Percentiles rank a stretch among this genome's conserved stretches.
phyloP scores from a whole-genome alignment of 1,284 basidiomycete species.

The Sanguinoderma infundibulare region DNA sequence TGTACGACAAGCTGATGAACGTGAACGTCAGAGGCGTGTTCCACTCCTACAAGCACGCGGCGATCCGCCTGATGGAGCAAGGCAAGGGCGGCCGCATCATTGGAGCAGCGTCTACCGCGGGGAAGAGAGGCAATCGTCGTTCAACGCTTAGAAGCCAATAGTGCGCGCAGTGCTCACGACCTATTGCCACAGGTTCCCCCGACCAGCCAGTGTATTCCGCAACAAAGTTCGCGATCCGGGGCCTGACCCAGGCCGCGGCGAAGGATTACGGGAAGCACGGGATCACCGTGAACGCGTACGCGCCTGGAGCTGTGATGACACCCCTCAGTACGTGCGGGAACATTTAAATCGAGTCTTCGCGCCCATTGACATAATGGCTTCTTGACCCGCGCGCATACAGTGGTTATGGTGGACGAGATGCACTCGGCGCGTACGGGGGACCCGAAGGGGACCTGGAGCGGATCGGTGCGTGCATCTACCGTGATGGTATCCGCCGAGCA shows the following conservation, averaged over 20 bases:
- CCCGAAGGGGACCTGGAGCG: slow-evolving; percentile 48
- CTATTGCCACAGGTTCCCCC: slow-evolving; percentile 4
- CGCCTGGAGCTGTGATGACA: slow-evolving; percentile 28
- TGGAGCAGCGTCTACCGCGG: slow-evolving; percentile 34
- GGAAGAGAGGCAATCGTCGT: slow-evolving; percentile 27
- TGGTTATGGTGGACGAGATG: slow-evolving; percentile 19
- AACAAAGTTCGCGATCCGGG: slow-evolving; percentile 30
- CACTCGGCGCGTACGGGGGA: slow-evolving; percentile 29
- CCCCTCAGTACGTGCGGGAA: slow-evolving; percentile 21
- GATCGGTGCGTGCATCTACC: slow-evolving; percentile 41
- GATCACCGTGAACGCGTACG: slow-evolving; percentile 30
- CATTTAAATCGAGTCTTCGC: too few relatives aligned
- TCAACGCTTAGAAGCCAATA: neutral
- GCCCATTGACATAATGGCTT: too few relatives aligned
- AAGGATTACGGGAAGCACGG: slow-evolving; percentile 29
- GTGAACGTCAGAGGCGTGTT: slow-evolving; percentile 40
- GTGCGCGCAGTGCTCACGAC: too few relatives aligned
- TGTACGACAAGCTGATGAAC: slow-evolving; percentile 32
- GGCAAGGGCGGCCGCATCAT: slow-evolving; percentile 41
- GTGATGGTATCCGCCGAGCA: neutral
- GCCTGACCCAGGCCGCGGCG: slow-evolving; percentile 29
- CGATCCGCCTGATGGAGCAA: slow-evolving; percentile 39
- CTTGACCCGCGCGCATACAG: slow-evolving; percentile 5
- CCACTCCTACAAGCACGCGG: slow-evolving; percentile 41
- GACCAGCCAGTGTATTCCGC: slow-evolving; percentile 25